phyloP scores from a whole-genome alignment of 2,329 filamentous ascomycete species.

The Albophoma yamanashiensis region DNA sequence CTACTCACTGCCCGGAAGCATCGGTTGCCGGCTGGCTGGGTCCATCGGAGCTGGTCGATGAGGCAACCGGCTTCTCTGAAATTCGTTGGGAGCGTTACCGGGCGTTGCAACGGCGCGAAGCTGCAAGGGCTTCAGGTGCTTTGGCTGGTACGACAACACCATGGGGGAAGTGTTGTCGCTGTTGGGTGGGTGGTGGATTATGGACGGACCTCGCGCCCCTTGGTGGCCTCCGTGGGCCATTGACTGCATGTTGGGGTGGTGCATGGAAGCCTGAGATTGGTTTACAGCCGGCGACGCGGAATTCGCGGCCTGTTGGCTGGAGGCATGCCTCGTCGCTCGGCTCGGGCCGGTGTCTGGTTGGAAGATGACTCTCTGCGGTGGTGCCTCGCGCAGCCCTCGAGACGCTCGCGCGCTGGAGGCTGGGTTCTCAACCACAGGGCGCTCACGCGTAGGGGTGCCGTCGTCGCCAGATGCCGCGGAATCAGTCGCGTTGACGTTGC shows the following conservation, averaged over 20 bases:
- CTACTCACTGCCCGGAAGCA: slow-evolving; percentile 52
- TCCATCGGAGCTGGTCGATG: slow-evolving; percentile 18
- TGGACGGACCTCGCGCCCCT: slow-evolving; percentile 29
- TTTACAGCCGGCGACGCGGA: slow-evolving; percentile 15
- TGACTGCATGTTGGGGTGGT: slow-evolving; percentile 20
- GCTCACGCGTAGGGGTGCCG: slow-evolving; percentile 45
- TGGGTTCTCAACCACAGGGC: slow-evolving; percentile 33
- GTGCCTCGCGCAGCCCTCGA: slow-evolving; percentile 66
- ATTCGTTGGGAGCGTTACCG: slow-evolving; percentile 60
- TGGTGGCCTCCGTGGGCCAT: slow-evolving; percentile 17
- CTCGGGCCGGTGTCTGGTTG: slow-evolving; percentile 64
- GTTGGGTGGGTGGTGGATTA: slow-evolving; percentile 41
- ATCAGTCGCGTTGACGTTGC: slow-evolving; percentile 41
- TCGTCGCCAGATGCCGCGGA: slow-evolving; percentile 50
- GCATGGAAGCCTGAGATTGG: slow-evolving; percentile 16
- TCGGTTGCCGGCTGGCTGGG: slow-evolving; percentile 26
- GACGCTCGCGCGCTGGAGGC: slow-evolving; percentile 47
- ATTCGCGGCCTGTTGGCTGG: slow-evolving; percentile 28
- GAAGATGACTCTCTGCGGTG: slow-evolving; percentile 73
- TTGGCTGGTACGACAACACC: slow-evolving; percentile 61
- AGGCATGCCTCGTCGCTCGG: slow-evolving; percentile 51
- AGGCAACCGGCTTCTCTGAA: slow-evolving; percentile 35
- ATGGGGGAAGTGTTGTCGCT: slow-evolving; percentile 47
- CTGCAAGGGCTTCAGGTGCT: slow-evolving; percentile 47
- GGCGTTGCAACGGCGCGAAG: slow-evolving; percentile 68